Base-by-base conservation (phyloP, 306 rosid species). In the Dryas octopetala region DNA sequence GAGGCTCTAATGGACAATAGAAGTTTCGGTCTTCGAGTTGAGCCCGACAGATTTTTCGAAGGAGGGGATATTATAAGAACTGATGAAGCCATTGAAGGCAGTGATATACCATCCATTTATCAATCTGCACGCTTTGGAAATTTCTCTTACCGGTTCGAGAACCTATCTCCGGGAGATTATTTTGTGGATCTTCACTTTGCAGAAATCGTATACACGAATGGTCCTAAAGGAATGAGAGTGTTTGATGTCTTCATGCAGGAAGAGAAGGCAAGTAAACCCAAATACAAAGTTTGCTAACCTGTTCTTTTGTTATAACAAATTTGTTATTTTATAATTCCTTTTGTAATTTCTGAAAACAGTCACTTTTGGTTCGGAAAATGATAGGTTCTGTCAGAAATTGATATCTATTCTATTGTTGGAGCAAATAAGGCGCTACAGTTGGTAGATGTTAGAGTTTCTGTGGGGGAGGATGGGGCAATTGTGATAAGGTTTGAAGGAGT, bases 221-320 rank as follows among this genome's bases (percentile, higher is more conserved):
- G 82, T 47, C 82, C 78, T 1, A 64, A 68, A 23, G 82, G 82
- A 66, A 79, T 79, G 82, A 72, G 82, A 48, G 66, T 66, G 46
- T 79, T 79, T 57, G 74, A 79, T 40, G 82, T 72, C 13, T 73
- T 72, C 62, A 47, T 65, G 46, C 74, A 79, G 74, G 78, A 72
- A 47, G 82, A 79, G 57, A 79, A 72, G 82, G 82, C 61, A 55
- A 79, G 74, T 78, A 40, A 72, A 43, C 50, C n/a, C 3, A n/a
- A 52, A 51, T 45, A 28, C 44, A 43, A 44, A 19, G 2, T 40
- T 71, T 44, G 61, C 32, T 45, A 67, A 13, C 28, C 28, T 11
- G 6, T 68, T 47, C 32, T 6, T 28, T 47, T 32, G 26, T 10
- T 45, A 5, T 49, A 51, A 59, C 32, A 46, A 51, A 5, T 43